Base-by-base conservation (phyloP, 148 eudicot species). In the Rhododendron griersonianum region DNA sequence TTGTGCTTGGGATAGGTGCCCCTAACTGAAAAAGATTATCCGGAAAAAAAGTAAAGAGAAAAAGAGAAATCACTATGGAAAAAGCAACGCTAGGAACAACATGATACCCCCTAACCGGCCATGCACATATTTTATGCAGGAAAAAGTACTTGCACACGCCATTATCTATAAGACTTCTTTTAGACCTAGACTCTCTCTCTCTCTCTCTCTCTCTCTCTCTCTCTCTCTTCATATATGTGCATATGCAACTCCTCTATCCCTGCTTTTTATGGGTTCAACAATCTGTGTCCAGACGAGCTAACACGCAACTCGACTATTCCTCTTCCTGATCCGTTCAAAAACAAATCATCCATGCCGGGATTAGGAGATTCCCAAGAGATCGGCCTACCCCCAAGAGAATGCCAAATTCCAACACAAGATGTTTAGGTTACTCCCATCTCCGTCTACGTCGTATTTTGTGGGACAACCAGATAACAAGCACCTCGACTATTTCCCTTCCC, bases 281-380 rank as follows among this genome's bases (percentile, higher is more conserved):
- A 6, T 1, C 7, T 5, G 1, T 6, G 4, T 51, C 0, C 0
- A 0, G 0, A 51, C 4, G 1, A 51, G 4, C 0, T 51, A 11
- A 11, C 55, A 51, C 4, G 16, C 3, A 50, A 0, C 55, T 11
- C 55, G 0, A 11, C 3, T 50, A 50, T 50, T 11, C 55, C 3
- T 0, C 0, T 11, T 50, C 2, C 0, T 0, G 0, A 0, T 50
- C 0, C 3, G 55, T 50, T 2, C 53, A 50, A 50, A 1, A 0
- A 9, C 48, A 47, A 8, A 2, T 47, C 50, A 8, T 47, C 2
- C 2, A 47, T 0, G 2, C 11, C 1, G 2, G 0, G 0, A 9
- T 7, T 9, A 8, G 0, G 0, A 47, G 0, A 47, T 47, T 47
- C 2, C 2, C 11, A 1, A 33, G 35, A 33, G 35, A 33, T 33